Evolutionary conservation across 805 yeast species (phyloP).

Genomic region (Lipomyces orientalis): DNA sequence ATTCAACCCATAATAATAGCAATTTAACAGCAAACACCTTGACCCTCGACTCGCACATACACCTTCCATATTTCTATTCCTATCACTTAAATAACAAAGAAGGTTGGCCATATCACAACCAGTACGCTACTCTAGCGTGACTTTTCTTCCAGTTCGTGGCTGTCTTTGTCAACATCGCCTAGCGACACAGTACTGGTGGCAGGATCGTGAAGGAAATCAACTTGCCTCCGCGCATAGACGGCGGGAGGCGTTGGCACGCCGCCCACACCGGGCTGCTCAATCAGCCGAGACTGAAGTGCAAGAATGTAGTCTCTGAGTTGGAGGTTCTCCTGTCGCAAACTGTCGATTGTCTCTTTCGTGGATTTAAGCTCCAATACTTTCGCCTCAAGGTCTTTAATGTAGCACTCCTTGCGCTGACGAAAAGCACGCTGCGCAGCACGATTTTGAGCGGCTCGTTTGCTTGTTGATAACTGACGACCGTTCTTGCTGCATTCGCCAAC

Average conservation of each 20-base stretch:
- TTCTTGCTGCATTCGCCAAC: constrained; percentile 37
- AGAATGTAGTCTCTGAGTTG: constrained; percentile 75
- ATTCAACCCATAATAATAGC: background rate
- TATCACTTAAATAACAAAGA: background rate
- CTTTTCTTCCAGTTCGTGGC: constrained; percentile 13
- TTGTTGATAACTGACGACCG: constrained; percentile 58
- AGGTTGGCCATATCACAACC: background rate
- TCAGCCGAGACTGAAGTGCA: constrained; percentile 69
- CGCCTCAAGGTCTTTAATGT: constrained; percentile 77
- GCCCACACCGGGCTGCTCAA: constrained; percentile 53
- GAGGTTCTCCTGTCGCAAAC: constrained; percentile 70
- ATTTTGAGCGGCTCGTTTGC: constrained; percentile 91
- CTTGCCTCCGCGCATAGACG: constrained; percentile 34
- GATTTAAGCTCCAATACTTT: constrained; percentile 67
- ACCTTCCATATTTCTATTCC: background rate
- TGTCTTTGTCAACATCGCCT: constrained; percentile 18
- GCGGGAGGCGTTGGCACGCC: constrained; percentile 54
- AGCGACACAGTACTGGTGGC: constrained; percentile 7
- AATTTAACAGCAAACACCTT: background rate
- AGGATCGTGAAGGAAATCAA: constrained; percentile 28
- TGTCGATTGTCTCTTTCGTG: constrained; percentile 68
- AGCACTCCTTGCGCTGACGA: constrained; percentile 79
- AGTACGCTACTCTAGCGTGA: background rate
- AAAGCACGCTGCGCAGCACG: constrained; percentile 91
- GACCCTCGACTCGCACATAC: background rate